phyloP scores from a whole-genome alignment of 1,284 basidiomycete genomes.

The Cryptococcus sp. region DNA sequence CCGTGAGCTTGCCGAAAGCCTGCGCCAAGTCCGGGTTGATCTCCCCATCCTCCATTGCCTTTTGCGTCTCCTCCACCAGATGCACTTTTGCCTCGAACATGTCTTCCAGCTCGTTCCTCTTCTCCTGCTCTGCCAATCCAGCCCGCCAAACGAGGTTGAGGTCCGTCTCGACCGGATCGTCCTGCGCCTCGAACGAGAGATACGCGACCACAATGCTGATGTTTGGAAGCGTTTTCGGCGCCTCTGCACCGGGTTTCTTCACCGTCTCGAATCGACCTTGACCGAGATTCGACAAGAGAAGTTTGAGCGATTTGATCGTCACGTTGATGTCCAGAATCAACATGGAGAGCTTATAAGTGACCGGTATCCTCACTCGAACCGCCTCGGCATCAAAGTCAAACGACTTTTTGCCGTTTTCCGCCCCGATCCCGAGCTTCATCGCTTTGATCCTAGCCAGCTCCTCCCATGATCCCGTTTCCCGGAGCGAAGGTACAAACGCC shows the following conservation, averaged over 20 bases:
- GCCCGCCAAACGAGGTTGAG: slow-evolving; percentile 73
- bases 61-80: slow-evolving; percentile 50
- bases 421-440: slow-evolving; percentile 50
- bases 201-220: slow-evolving; percentile 59
- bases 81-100: slow-evolving; percentile 70
- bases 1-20: slow-evolving; percentile 16
- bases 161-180: slow-evolving; percentile 78
- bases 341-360: slow-evolving; percentile 67
- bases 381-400: slow-evolving; percentile 53
- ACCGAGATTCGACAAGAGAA: slow-evolving; percentile 51
- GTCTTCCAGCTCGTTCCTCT: slow-evolving; percentile 70
- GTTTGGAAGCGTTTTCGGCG: slow-evolving; percentile 64
- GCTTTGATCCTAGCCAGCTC: slow-evolving; percentile 64
- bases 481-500: slow-evolving; percentile 49
- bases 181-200: slow-evolving; percentile 72
- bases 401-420: slow-evolving; percentile 9
- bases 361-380: slow-evolving; percentile 70
- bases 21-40: neutral
- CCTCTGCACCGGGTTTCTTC: slow-evolving; percentile 59
- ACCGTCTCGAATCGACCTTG: slow-evolving; percentile 21
- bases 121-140: slow-evolving; percentile 67
- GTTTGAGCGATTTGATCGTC: slow-evolving; percentile 61
- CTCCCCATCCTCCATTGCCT: slow-evolving; percentile 22
- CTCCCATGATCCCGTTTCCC: slow-evolving; percentile 59
- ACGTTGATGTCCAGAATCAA: slow-evolving; percentile 63